Evolutionary conservation across 208 protist genomes (phyloP).

Genomic region (Trichomonas tenax): DNA sequence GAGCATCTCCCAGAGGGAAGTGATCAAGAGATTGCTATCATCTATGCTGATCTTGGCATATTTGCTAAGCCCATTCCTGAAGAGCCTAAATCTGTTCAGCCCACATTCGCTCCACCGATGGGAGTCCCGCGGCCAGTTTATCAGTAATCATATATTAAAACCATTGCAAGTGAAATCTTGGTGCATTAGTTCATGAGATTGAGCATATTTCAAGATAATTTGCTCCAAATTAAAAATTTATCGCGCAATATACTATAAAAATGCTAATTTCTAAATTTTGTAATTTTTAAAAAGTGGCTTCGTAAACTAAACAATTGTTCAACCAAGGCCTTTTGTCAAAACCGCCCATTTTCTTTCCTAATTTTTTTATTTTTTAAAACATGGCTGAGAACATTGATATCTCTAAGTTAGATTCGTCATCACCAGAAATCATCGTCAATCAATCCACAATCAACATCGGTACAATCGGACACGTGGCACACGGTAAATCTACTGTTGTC

Average conservation of each 20-base stretch:
- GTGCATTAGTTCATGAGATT: too few species aligned
- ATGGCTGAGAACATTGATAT: conserved; percentile 35
- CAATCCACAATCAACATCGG: conserved; percentile 99
- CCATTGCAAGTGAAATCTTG: too few species aligned
- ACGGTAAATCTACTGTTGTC: conserved; percentile 98
- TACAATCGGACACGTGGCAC: conserved; percentile 97
- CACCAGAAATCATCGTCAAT: conserved; percentile 85
- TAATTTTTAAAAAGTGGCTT: not conserved
- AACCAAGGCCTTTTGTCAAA: not conserved
- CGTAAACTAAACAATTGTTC: not conserved
- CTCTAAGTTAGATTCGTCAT: conserved; percentile 64
- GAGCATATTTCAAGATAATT: too few species aligned
- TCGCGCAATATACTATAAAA: too few species aligned
- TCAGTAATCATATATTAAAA: too few species aligned
- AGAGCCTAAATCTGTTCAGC: too few species aligned
- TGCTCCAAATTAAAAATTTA: too few species aligned
- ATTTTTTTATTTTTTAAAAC: not conserved
- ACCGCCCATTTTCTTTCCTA: not conserved
- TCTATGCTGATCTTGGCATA: not conserved
- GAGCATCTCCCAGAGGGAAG: not conserved
- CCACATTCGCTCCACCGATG: too few species aligned
- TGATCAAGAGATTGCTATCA: not conserved
- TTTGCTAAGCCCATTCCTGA: too few species aligned
- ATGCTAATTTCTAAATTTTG: too few species aligned
- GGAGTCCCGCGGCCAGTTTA: too few species aligned